Base-by-base conservation (phyloP, 2,329 filamentous ascomycete species). In the Ascochyta pisi region DNA sequence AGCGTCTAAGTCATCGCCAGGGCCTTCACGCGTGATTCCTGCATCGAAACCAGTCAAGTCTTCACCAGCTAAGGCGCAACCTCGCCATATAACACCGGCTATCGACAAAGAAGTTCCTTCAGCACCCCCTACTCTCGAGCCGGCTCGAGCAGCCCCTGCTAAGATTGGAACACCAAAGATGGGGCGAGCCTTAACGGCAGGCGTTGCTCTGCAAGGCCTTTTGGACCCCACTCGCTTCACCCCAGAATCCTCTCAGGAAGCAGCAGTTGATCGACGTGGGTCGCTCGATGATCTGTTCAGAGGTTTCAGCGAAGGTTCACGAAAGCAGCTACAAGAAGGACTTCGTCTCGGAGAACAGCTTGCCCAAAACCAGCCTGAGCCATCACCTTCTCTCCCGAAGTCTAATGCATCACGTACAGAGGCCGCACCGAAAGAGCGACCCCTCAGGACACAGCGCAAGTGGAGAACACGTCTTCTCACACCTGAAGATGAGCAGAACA, bases 281-380 rank as follows among this genome's bases (percentile, higher is more conserved):
- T 60, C 62, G 27, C 64, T 77, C 3, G 72, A 76, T 27, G 69
- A 75, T 43, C 59, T 76, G 1, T 78, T 78, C 60, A 68, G 69
- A 29, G 74, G 73, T 2, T 78, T 78, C 57, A 73, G 75, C 48
- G 70, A 75, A 46, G 70, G 73, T 4, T 76, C 75, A 7, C 68
- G 73, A 50, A 68, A 67, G 52, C 72, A 78, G 39, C 61, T 78
- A 12, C 75, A 73, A 38, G 71, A 74, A 45, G 73, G 74, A 29
- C 63, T 78, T 29, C 69, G 72, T 34, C 67, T 77, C 29, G 76
- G 76, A 24, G 71, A 77, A 51, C 73, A 74, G 42, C 63, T 78
- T 43, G 73, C 74, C 22, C 63, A 70, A 29, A 57, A 44, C 12
- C 60, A 69, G 24, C 54, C 41, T 33, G 51, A 62, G 10, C 57